Evolutionary conservation across 495 filamentous ascomycete genomes (phyloP).

Genomic region (Chaetomium cochliodes): DNA sequence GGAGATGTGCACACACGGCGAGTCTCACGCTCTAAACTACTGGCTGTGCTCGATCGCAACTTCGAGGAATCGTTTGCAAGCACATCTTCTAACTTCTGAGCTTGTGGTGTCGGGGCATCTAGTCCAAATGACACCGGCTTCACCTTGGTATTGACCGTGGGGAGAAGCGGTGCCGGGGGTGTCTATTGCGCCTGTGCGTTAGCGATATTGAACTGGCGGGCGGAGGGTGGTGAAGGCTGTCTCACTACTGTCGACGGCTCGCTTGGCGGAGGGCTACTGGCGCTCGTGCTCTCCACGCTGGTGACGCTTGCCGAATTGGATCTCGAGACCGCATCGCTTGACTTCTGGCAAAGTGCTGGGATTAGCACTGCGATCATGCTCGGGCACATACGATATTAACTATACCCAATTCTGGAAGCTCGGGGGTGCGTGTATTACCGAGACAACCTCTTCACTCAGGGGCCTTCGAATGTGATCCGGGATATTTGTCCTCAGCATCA

Average conservation of each 20-base stretch:
- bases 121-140: conserved; percentile 60
- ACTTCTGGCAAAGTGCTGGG: conserved; percentile 32
- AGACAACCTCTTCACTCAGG: conserved; percentile 70
- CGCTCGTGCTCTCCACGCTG: conserved; percentile 29
- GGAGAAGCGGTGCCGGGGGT: conserved; percentile 49
- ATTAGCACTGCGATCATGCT: conserved; percentile 14
- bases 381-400: not conserved
- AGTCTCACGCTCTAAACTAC: conserved; percentile 70
- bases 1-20: not conserved
- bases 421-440: conserved; percentile 83
- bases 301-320: conserved; percentile 28
- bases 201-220: conserved; percentile 1
- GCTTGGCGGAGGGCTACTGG: conserved; percentile 38
- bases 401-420: conserved; percentile 75
- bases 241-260: conserved; percentile 37
- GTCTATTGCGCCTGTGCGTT: conserved; percentile 24
- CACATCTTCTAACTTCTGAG: conserved; percentile 72
- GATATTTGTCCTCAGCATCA: conserved; percentile 63
- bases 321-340: conserved; percentile 33
- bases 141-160: conserved; percentile 68
- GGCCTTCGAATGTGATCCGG: conserved; percentile 53
- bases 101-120: conserved; percentile 74
- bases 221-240: conserved; percentile 11
- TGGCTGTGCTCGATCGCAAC: conserved; percentile 50
- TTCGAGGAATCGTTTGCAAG: conserved; percentile 44